Conservation (phyloP, 768 basidiomycete species). For the Xerocomellus intermedius region DNA sequence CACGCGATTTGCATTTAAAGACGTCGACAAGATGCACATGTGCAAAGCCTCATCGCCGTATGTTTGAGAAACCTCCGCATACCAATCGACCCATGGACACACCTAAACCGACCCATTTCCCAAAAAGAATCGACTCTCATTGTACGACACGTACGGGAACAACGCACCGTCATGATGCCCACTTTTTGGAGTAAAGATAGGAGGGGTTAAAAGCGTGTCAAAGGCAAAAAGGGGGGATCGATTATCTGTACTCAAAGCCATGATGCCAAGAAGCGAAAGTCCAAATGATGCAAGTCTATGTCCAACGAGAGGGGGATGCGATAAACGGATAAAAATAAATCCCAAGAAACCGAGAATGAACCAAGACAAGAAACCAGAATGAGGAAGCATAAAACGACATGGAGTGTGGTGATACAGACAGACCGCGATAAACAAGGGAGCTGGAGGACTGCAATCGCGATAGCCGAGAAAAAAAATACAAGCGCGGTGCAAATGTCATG, state of each 20-base stretch:
- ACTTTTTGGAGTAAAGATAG: too few relatives aligned
- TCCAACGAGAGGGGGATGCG: background rate
- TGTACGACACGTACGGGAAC: too few relatives aligned
- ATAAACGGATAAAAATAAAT: background rate
- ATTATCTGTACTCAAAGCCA: background rate
- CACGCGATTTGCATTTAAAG: too few relatives aligned
- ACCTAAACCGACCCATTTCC: too few relatives aligned
- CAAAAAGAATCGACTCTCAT: too few relatives aligned
- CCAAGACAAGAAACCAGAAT: background rate
- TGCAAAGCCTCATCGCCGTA: too few relatives aligned
- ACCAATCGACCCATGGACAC: too few relatives aligned
- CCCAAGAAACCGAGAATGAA: background rate
- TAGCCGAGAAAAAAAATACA: conserved; percentile 1
- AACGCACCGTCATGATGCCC: too few relatives aligned
- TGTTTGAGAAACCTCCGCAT: too few relatives aligned
- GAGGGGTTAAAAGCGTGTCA: too few relatives aligned
- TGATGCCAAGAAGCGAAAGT: background rate
- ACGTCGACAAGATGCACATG: too few relatives aligned
- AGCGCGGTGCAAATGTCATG: background rate
- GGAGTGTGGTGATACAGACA: background rate
- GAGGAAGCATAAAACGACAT: background rate
- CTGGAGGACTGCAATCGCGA: background rate
- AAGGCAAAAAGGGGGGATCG: background rate
- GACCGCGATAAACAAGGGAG: background rate
- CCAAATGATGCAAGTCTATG: background rate